Conservation (phyloP, 148 eudicot species). For the Persicaria maculosa region DNA sequence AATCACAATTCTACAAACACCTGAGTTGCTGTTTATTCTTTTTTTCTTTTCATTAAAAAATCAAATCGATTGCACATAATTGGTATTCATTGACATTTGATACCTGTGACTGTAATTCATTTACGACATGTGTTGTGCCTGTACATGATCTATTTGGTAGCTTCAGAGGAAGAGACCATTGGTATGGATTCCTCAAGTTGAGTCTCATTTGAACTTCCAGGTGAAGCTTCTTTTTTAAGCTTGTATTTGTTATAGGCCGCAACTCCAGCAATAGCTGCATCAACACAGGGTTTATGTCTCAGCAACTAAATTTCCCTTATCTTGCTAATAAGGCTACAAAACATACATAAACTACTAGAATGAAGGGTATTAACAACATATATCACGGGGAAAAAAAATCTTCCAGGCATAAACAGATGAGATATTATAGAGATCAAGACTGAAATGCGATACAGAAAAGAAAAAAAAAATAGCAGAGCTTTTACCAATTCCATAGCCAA, state of each 20-base stretch:
- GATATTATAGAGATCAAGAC: neutral
- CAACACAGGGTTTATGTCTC: slow-evolving; percentile 9
- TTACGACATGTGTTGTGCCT: neutral
- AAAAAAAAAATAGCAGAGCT: neutral
- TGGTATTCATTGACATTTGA: neutral
- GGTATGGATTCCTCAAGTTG: slow-evolving; percentile 38
- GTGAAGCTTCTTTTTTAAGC: slow-evolving; percentile 69
- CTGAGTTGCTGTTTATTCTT: neutral
- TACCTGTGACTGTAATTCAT: neutral
- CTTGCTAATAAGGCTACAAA: neutral
- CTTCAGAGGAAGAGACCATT: slow-evolving; percentile 37
- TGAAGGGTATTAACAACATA: neutral
- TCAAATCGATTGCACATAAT: neutral
- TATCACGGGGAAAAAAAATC: neutral
- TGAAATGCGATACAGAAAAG: neutral
- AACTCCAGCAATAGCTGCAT: slow-evolving; percentile 94
- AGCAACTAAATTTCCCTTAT: neutral
- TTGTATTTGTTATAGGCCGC: slow-evolving; percentile 88
- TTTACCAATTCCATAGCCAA: slow-evolving; percentile 95
- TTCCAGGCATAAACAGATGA: neutral
- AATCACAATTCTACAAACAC: too few species aligned
- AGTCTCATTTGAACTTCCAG: slow-evolving; percentile 32
- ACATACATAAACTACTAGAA: neutral
- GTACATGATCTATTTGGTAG: slow-evolving; percentile 5
- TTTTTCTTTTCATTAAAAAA: neutral